Evolutionary conservation across 2,329 filamentous ascomycete genomes (phyloP).

Genomic region (Colletotrichum kahawae): DNA sequence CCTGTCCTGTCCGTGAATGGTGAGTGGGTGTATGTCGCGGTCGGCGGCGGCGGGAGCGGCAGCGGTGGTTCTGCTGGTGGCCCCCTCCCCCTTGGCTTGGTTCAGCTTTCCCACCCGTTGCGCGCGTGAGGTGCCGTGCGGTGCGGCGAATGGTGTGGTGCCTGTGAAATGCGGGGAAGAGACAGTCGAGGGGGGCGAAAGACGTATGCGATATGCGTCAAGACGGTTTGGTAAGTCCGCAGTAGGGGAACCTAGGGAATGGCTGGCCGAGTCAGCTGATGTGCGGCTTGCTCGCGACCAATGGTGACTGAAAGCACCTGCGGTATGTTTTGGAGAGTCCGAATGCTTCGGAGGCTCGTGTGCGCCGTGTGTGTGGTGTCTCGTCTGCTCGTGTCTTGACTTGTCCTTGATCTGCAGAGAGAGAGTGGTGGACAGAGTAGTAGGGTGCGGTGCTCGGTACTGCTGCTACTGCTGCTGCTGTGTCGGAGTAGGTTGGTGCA

Average conservation of each 20-base stretch:
- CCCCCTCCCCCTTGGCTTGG: background rate
- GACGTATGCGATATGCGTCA: background rate
- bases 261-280: slow-evolving; percentile 14
- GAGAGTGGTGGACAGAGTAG: background rate
- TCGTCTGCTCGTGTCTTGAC: background rate
- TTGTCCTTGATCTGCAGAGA: background rate
- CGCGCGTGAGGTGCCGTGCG: background rate
- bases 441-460: background rate
- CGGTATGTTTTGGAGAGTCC: background rate
- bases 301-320: background rate
- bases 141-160: background rate
- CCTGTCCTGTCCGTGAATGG: background rate
- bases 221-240: background rate
- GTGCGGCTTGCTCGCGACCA: background rate
- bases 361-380: background rate
- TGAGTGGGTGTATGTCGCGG: background rate
- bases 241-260: background rate
- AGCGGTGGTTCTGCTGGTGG: background rate
- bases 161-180: slow-evolving; percentile 14
- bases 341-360: background rate
- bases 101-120: background rate
- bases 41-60: background rate
- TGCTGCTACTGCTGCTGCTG: background rate
- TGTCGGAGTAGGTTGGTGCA: background rate
- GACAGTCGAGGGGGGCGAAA: background rate